Evolutionary conservation across 2,329 filamentous ascomycete genomes (phyloP).

Genomic region (Hypoxylon sp.): DNA sequence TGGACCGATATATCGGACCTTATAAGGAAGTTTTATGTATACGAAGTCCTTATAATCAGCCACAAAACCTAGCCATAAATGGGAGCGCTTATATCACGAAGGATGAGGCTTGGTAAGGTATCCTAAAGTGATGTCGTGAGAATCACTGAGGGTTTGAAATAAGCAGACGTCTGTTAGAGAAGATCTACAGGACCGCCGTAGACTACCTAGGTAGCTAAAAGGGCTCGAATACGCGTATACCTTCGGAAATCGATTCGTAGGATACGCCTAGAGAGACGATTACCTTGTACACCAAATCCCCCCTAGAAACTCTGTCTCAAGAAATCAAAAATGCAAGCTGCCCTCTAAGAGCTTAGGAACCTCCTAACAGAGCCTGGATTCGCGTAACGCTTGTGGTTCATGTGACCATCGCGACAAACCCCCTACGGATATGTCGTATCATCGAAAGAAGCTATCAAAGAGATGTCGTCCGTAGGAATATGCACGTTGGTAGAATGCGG

Average conservation of each 20-base stretch:
- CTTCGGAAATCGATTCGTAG: not conserved
- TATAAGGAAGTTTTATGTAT: not conserved
- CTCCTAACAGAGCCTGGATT: not conserved
- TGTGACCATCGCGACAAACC: not conserved
- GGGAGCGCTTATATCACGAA: not conserved
- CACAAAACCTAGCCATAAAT: not conserved
- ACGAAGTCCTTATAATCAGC: not conserved
- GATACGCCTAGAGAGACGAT: not conserved
- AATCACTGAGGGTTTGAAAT: not conserved
- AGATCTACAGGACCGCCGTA: not conserved
- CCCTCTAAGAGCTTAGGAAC: not conserved
- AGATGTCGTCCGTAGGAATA: not conserved
- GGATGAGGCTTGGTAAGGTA: not conserved
- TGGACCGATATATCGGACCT: not conserved
- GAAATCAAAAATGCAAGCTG: not conserved
- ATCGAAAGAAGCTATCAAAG: not conserved
- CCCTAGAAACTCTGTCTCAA: not conserved
- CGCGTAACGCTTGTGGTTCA: not conserved
- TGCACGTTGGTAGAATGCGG: conserved; percentile 6
- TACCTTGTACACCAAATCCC: not conserved
- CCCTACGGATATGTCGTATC: not conserved
- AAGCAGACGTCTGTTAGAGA: not conserved
- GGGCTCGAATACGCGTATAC: not conserved
- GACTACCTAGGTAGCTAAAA: not conserved
- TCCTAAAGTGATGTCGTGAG: not conserved